Base-by-base conservation (phyloP, 495 filamentous ascomycete genomes). In the Lasiosphaeris hirsuta region DNA sequence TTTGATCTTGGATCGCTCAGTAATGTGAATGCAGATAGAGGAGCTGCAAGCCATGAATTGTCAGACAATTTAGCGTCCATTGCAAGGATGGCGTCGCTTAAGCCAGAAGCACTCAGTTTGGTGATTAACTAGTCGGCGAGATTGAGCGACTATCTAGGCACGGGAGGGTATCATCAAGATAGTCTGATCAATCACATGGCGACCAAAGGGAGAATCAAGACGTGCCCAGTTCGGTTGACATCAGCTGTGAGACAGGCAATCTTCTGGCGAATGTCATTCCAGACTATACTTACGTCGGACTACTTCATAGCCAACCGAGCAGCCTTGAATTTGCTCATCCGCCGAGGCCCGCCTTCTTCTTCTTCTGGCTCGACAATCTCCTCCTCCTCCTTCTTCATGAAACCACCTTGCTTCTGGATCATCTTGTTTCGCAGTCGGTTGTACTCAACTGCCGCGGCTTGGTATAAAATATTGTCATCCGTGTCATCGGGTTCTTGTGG, bases 291-390 rank as follows among this genome's bases (percentile, higher is more conserved):
- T 30, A 5, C 23, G 23, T n/a, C 2, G 18, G 51, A 17, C 51
- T 53, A 66, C 7, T 62, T 60, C 60, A 71, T 79, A 47, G 75
- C 78, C 67, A 96, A 68, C 49, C 90, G 83, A 6, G 94, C 90
- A 54, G 92, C 90, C 71, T 85, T 94, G 72, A 97, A 98, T 58
- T 88, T 81, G 78, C 93, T 97, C 57, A 96, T 74, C 60, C 86
- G 87, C 68, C 81, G 87, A 30, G 75, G 70, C 42, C 83, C 81
- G 34, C 83, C 81, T 10, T 87, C 81, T 54, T 87, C 84, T 56
- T 86, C 85, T 57, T 90, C 86, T 8, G 90, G 71, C 2, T 85
- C 84, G 18, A 64, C 46, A 44, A 81, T 77, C 44, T 81, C 79
- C 7, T 78, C 74, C 51, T 89, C 84, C 42, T 87, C 80, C 54